Evolutionary conservation across 2,329 filamentous ascomycete genomes (phyloP).

Genomic region (Fusarium acutatum): DNA sequence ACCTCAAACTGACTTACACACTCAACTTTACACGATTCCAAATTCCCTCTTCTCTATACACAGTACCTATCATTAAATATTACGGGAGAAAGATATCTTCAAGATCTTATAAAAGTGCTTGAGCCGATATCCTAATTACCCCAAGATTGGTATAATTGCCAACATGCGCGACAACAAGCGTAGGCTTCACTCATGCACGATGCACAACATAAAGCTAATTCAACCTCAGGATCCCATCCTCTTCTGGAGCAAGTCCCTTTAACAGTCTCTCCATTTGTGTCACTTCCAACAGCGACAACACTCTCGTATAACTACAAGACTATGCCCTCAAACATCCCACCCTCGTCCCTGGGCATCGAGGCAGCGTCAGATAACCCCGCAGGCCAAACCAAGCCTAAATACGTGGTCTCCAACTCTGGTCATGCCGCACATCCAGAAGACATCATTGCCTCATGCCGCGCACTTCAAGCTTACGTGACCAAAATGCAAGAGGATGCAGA

Average conservation of each 20-base stretch:
- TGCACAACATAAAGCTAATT: constrained; percentile 19
- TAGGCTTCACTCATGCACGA: constrained; percentile 31
- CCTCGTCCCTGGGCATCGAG: constrained; percentile 48
- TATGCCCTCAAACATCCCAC: constrained; percentile 84
- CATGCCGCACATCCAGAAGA: constrained; percentile 87
- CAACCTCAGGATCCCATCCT: constrained; percentile 75
- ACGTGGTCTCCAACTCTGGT: constrained; percentile 80
- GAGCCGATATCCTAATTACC: background rate
- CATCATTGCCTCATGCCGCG: constrained; percentile 82
- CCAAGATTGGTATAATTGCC: background rate
- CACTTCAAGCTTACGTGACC: constrained; percentile 78
- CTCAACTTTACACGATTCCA: background rate
- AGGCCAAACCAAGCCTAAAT: constrained; percentile 65
- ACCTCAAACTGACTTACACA: background rate
- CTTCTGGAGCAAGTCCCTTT: constrained; percentile 92
- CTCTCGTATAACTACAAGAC: constrained; percentile 95
- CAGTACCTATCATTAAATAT: background rate
- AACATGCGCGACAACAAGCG: constrained; percentile 49
- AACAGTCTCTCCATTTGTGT: constrained; percentile 93
- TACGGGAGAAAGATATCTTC: background rate
- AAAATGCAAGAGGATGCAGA: constrained; percentile 75
- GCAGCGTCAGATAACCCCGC: constrained; percentile 48
- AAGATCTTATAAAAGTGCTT: background rate
- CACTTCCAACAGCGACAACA: constrained; percentile 86
- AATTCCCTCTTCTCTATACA: background rate